Evolutionary conservation across 495 filamentous ascomycete species (phyloP).

Genomic region (Xanthoparmelia taractica): DNA sequence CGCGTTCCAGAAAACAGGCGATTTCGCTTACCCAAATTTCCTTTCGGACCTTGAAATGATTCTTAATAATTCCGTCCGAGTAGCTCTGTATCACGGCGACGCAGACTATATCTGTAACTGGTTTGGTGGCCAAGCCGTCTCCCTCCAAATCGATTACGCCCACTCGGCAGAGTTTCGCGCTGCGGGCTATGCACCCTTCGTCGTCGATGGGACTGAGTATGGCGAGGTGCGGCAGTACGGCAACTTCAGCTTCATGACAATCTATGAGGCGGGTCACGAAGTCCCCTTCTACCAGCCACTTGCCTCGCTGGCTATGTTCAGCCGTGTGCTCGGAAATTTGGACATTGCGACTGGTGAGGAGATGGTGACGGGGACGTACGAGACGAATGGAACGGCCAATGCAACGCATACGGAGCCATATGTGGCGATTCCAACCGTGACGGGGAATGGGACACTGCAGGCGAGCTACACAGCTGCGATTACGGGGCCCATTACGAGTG

Average conservation of each 20-base stretch:
- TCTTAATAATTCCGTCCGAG: slow-evolving; percentile 37
- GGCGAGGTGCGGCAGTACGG: slow-evolving; percentile 39
- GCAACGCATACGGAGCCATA: slow-evolving; percentile 52
- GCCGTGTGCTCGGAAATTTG: slow-evolving; percentile 27
- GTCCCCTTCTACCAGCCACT: slow-evolving; percentile 36
- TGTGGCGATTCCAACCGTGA: slow-evolving; percentile 37
- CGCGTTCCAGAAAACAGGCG: slow-evolving; percentile 42
- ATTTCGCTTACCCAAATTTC: slow-evolving; percentile 41
- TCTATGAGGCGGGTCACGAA: slow-evolving; percentile 38
- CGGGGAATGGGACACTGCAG: not conserved
- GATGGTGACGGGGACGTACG: slow-evolving; percentile 38
- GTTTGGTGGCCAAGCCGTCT: slow-evolving; percentile 55
- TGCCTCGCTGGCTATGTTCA: slow-evolving; percentile 35
- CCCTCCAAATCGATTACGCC: slow-evolving; percentile 45
- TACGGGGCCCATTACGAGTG: slow-evolving; percentile 16
- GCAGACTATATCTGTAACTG: slow-evolving; percentile 38
- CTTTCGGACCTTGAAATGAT: slow-evolving; percentile 40
- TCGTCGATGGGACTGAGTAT: slow-evolving; percentile 35
- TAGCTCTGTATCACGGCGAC: slow-evolving; percentile 42
- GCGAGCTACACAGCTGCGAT: slow-evolving; percentile 16
- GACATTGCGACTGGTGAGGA: slow-evolving; percentile 30
- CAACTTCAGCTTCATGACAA: slow-evolving; percentile 38
- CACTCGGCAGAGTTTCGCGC: slow-evolving; percentile 39
- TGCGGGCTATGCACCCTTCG: slow-evolving; percentile 47
- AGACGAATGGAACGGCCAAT: slow-evolving; percentile 39